phyloP scores from a whole-genome alignment of 2,329 filamentous ascomycete genomes.

The Scedosporium minutisporum region DNA sequence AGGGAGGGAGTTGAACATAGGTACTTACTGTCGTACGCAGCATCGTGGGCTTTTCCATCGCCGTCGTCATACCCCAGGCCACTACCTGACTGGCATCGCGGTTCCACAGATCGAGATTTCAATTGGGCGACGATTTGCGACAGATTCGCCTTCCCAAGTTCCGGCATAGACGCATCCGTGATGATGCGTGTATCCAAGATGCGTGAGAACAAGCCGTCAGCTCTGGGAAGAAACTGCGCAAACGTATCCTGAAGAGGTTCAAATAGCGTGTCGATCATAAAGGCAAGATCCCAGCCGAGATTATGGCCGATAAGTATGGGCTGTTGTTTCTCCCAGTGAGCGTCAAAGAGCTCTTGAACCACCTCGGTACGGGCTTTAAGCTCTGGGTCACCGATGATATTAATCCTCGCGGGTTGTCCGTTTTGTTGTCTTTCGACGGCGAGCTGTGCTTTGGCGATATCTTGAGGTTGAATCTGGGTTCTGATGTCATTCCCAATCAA shows the following conservation, averaged over 20 bases:
- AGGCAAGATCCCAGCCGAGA: conserved; percentile 53
- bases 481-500: background rate
- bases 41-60: conserved; percentile 33
- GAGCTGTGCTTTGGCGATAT: background rate
- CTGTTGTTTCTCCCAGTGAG: background rate
- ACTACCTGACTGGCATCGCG: background rate
- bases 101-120: background rate
- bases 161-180: conserved; percentile 26
- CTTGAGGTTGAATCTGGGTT: background rate
- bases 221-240: conserved; percentile 37
- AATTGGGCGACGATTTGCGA: conserved; percentile 26
- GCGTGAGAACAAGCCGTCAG: conserved; percentile 36
- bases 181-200: conserved; percentile 55
- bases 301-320: conserved; percentile 53
- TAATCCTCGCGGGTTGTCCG: conserved; percentile 3
- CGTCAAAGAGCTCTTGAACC: background rate
- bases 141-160: conserved; percentile 24
- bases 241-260: conserved; percentile 44
- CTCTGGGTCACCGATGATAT: background rate
- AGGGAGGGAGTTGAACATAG: background rate
- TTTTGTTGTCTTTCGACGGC: conserved; percentile 11
- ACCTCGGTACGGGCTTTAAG: background rate
- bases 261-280: conserved; percentile 54
- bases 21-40: conserved; percentile 48
- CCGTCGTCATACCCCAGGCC: background rate